Base-by-base conservation (phyloP, 2,329 filamentous ascomycete genomes). In the Thelonectria rubi region DNA sequence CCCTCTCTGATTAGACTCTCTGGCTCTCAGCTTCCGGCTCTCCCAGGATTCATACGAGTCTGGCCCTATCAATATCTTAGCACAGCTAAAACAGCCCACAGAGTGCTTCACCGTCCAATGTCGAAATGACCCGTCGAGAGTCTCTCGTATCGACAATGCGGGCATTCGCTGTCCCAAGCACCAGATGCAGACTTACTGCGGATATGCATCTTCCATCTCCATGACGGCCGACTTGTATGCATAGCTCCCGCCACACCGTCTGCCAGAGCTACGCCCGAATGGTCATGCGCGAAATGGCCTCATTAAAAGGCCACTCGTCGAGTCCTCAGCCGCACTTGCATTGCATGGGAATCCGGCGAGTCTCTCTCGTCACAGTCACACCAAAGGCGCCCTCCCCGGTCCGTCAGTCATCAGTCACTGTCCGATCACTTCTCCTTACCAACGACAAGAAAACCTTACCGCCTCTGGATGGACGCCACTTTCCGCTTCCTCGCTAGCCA, bases 401-500 rank as follows among this genome's bases (percentile, higher is more conserved):
- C 26, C 26, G 26, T 30, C 26, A 30, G 26, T 30, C 26, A 30
- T 30, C 26, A 30, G 26, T 30, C 26, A 30, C 37, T 15, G n/a
- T 49, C 45, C 32, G 18, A 21, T n/a, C 17, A 20, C 17, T 18
- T 37, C 12, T 12, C 45, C 7, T 40, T 14, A 30, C 26, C 26
- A 30, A 30, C 26, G 26, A 30, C 32, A 24, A 40, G 37, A 24
- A 40, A 55, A 42, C 49, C 46, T 49, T 51, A 60, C 63, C 57
- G 45, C 52, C 55, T 61, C 61, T 55, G 59, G 46, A 47, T 51
- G 65, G 53, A 40, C 55, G 46, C 58, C 58, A 69, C 55, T 59
- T 32, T 49, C 54, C 64, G 49, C 58, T 60, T 40, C 26, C 45
- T 40, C 51, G 55, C 71, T 66, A 66, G 48, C 48, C 51, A 60